Conservation (phyloP, 139 green algal genomes). For the Mesostigma viride region DNA sequence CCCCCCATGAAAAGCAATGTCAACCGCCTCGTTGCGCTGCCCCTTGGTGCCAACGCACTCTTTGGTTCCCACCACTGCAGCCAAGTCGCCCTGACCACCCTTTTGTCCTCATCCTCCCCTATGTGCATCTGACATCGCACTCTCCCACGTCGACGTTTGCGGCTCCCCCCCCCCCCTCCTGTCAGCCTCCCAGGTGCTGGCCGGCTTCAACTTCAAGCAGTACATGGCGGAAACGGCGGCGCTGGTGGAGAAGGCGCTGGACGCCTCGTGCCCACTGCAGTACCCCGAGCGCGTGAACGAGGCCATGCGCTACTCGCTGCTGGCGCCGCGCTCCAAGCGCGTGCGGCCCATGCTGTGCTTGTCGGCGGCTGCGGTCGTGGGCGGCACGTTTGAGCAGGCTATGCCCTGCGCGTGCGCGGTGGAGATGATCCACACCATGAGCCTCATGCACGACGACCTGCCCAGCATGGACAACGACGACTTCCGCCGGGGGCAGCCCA, state of each 20-base stretch:
- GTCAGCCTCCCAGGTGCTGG: too few species aligned
- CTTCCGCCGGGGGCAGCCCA: constrained; percentile 82
- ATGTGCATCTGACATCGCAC: too few species aligned
- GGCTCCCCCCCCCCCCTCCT: too few species aligned
- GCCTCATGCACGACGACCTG: constrained; percentile 88
- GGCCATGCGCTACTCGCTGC: constrained; percentile 88
- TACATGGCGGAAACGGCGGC: constrained; percentile 29
- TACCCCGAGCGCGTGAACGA: constrained; percentile 85
- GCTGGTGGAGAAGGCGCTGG: constrained; percentile 43
- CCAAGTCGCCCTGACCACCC: too few species aligned
- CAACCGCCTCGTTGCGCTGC: too few species aligned
- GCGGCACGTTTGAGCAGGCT: constrained; percentile 46
- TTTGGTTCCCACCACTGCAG: too few species aligned
- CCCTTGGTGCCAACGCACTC: too few species aligned
- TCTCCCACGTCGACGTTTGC: too few species aligned
- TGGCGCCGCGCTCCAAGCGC: constrained; percentile 83
- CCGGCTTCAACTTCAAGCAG: constrained; percentile 22
- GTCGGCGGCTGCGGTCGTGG: constrained; percentile 89
- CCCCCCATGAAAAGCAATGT: too few species aligned
- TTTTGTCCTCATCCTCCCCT: too few species aligned
- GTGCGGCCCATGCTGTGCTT: constrained; percentile 86
- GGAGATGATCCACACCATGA: constrained; percentile 99
- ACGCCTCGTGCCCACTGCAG: constrained; percentile 57
- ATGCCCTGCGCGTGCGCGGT: constrained; percentile 90
- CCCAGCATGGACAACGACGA: constrained; percentile 98